These are phyloP conservation scores for Lactarius evosmus DNA, from an alignment of 768 basidiomycete species.

Conservation along the genomic window DNA sequence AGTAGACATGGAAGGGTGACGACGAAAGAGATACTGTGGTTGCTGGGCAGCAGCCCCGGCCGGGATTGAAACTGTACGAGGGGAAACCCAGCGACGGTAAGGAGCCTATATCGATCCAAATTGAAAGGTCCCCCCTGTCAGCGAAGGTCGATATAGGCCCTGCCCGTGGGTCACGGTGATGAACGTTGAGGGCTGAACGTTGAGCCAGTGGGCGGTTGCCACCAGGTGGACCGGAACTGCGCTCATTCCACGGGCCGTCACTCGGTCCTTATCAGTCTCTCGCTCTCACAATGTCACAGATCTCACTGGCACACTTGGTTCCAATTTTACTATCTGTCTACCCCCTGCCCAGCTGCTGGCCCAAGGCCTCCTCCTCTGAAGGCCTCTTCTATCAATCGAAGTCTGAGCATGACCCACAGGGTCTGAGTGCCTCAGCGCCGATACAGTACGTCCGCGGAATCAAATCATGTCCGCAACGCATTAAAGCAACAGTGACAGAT, in stretches of 20 bases:
- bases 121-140: constrained; percentile 10
- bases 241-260: background rate
- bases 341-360: background rate
- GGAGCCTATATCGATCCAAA: constrained; percentile 17
- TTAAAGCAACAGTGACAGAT: background rate
- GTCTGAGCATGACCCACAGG: background rate
- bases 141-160: constrained; percentile 20
- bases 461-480: background rate
- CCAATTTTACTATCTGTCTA: background rate
- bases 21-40: constrained; percentile 10
- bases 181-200: background rate
- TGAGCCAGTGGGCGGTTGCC: constrained; percentile 7
- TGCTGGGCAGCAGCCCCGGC: constrained; percentile 12
- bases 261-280: background rate
- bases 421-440: background rate
- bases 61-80: constrained; percentile 14
- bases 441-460: background rate
- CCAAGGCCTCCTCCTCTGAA: too few species aligned
- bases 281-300: background rate
- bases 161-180: constrained; percentile 5
- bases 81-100: constrained; percentile 16
- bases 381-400: background rate
- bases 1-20: constrained; percentile 33
- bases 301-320: background rate
- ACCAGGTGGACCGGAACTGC: constrained; percentile 17